Base-by-base conservation (phyloP, 495 filamentous ascomycete genomes). In the Penicillium alfredii region DNA sequence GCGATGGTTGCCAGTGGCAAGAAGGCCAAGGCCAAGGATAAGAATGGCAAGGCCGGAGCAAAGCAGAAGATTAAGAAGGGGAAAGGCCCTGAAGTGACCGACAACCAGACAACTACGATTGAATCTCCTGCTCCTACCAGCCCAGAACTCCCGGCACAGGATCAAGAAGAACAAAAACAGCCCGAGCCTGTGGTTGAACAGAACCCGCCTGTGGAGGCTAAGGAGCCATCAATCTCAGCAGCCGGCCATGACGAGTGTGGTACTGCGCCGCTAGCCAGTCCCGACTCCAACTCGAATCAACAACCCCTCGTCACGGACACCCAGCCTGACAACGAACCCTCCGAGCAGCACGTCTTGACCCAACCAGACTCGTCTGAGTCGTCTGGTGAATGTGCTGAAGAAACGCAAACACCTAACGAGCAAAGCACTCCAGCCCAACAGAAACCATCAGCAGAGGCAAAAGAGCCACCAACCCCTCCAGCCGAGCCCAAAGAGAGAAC, bases 51-150 rank as follows among this genome's bases (percentile, higher is more conserved):
- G 47, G 43, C 51, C 29, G 47, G 38, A 30, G 43, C 40, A 25
- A 65, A 63, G 42, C 49, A 56, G 50, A 65, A 64, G 52, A 55
- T 58, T 58, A 69, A 66, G 46, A 67, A 64, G 55, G 44, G 35
- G 20, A 64, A 64, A 55, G 51, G 35, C 35, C 60, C 62, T 38
- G 64, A 63, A 28, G 33, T 27, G 27, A 40, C 51, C 45, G 58
- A 63, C 34, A 45, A 35, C 35, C 58, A 61, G 30, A 52, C 61
- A 38, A 48, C 50, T 44, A 42, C 38, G 41, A 43, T 46, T 14
- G 44, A 55, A 36, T 49, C 57, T 27, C 36, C 55, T 36, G 36
- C 39, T 42, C 52, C 49, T 53, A 39, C 29, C 14, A 56, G 44
- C 30, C 51, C 54, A n/a, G 47, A 33, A 20, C 38, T 47, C 26